Evolutionary conservation across 495 filamentous ascomycete species (phyloP).

Genomic region (Terfezia claveryi): DNA sequence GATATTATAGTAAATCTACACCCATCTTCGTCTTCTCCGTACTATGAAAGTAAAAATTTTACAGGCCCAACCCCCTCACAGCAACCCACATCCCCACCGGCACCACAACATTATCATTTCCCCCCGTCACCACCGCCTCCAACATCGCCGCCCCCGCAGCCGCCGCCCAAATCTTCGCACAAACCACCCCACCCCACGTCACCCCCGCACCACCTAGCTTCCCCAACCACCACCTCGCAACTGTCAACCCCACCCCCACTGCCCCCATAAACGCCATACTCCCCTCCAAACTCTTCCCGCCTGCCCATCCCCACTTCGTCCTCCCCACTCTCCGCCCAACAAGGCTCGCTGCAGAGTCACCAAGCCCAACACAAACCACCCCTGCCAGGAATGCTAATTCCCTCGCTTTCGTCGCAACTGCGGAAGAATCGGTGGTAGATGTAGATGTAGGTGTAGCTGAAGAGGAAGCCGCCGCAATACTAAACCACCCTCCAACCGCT

Average conservation of each 20-base stretch:
- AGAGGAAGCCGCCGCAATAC: constrained; percentile 38
- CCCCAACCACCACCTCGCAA: constrained; percentile 53
- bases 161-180: constrained; percentile 41
- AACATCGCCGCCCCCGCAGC: constrained; percentile 69
- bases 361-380: constrained; percentile 82
- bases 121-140: constrained; percentile 86
- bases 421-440: background rate
- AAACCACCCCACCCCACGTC: constrained; percentile 19
- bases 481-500: constrained; percentile 83
- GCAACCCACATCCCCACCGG: constrained; percentile 86
- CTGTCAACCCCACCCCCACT: constrained; percentile 48
- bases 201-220: constrained; percentile 43
- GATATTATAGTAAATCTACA: too few species aligned
- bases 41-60: constrained; percentile 5
- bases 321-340: constrained; percentile 72
- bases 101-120: constrained; percentile 96
- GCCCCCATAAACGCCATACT: constrained; percentile 65
- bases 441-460: constrained; percentile 21
- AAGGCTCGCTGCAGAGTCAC: constrained; percentile 84
- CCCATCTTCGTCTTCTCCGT: too few species aligned
- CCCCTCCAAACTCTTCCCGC: constrained; percentile 86
- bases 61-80: constrained; percentile 56
- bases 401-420: background rate
- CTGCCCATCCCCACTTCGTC: constrained; percentile 88
- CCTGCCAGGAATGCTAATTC: constrained; percentile 49